A percentile compares a stretch with the other conserved stretches of the same genome.
Conservation (phyloP, 495 filamentous ascomycete genomes). For the Aspergillus avenaceus region DNA sequence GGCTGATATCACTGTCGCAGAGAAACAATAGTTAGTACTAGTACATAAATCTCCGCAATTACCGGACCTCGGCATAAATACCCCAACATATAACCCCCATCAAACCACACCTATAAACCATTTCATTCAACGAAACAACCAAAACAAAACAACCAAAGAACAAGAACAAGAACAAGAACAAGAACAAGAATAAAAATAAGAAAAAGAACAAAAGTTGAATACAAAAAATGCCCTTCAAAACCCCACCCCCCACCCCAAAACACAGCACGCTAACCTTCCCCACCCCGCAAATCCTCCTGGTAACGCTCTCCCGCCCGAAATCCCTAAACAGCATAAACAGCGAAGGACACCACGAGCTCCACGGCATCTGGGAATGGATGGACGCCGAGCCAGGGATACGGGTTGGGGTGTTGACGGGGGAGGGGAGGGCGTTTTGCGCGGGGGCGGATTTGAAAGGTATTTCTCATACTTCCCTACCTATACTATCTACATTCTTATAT, state of each 20-base stretch:
- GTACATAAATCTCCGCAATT: conserved; percentile 28
- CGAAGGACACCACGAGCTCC: conserved; percentile 49
- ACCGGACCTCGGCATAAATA: conserved; percentile 1
- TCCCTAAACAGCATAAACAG: conserved; percentile 48
- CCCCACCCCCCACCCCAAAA: conserved; percentile 33
- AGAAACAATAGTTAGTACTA: no score
- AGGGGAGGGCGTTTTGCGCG: conserved; percentile 55
- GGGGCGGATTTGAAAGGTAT: conserved; percentile 55
- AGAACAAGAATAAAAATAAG: neutral
- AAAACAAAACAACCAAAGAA: neutral
- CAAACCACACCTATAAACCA: neutral
- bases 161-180: neutral
- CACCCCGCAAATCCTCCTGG: conserved; percentile 43
- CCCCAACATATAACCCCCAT: neutral
- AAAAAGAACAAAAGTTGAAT: neutral
- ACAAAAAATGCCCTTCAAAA: conserved; percentile 24
- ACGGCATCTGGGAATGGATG: conserved; percentile 52
- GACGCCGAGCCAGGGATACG: conserved; percentile 51
- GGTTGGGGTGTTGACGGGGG: conserved; percentile 53
- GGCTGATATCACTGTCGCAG: no score
- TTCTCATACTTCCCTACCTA: neutral
- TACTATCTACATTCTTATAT: neutral
- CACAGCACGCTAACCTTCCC: conserved; percentile 40
- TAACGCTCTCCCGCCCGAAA: conserved; percentile 44
- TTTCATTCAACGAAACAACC: neutral